Evolutionary conservation across 2,329 filamentous ascomycete species (phyloP).

Genomic region (Fusarium chlamydosporum): DNA sequence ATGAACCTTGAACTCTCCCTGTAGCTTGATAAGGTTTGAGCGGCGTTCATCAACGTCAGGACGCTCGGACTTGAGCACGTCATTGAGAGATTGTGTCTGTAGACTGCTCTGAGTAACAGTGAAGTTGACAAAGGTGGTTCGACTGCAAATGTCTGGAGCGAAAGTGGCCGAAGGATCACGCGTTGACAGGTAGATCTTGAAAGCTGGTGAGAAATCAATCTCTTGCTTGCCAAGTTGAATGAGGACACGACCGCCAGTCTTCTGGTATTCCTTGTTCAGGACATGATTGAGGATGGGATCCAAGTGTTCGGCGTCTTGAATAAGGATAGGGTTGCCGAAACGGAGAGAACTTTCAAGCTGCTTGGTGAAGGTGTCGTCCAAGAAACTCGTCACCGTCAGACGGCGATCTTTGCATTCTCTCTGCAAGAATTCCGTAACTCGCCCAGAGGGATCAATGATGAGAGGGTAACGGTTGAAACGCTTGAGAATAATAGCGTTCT

Average conservation of each 20-base stretch:
- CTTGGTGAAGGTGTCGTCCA: conserved; percentile 98
- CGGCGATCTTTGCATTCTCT: conserved; percentile 94
- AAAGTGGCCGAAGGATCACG: conserved; percentile 96
- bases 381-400: conserved; percentile 95
- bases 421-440: conserved; percentile 94
- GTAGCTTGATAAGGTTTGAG: conserved; percentile 97
- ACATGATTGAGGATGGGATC: conserved; percentile 98
- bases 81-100: conserved; percentile 96
- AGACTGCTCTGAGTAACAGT: conserved; percentile 99
- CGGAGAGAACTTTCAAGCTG: conserved; percentile 96
- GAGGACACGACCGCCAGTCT: conserved; percentile 95
- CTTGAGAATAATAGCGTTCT: conserved; percentile 97
- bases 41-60: conserved; percentile 97
- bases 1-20: conserved; percentile 99
- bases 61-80: conserved; percentile 96
- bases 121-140: conserved; percentile 99
- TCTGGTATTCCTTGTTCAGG: conserved; percentile 99
- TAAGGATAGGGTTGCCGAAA: conserved; percentile 98
- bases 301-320: conserved; percentile 96
- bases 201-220: conserved; percentile 97
- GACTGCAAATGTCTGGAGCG: conserved; percentile 95
- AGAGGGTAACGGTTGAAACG: conserved; percentile 98
- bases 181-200: conserved; percentile 95
- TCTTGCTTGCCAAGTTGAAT: conserved; percentile 99
- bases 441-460: conserved; percentile 96